Base-by-base conservation (phyloP, 768 basidiomycete species). In the Termitomyces titanicus region DNA sequence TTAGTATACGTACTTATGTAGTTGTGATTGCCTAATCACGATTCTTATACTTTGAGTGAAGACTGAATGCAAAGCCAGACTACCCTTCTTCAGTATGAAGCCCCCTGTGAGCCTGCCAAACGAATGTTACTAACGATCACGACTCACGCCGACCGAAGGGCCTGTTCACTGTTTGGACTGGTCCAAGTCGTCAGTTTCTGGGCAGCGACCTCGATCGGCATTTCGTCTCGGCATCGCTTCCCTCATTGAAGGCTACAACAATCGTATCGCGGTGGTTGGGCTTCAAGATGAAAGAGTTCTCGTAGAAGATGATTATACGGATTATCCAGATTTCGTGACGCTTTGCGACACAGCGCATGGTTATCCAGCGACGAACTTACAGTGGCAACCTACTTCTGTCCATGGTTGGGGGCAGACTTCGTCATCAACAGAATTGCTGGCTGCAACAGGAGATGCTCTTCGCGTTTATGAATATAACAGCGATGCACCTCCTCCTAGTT, bases 381-480 rank as follows among this genome's bases (percentile, higher is more conserved):
- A 89, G 64, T 98, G 94, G 91, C 94, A 97, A 61, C 97, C 97
- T 25, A 78, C 89, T 20, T 72, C 78, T 29, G 79, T 75, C 42
- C 81, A 83, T 66, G 68, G 76, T 40, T 91, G 91, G 89, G 76
- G 82, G 6, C 83, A 85, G 69, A 90, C 86, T 68, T 77, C 80
- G 4, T 71, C 78, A 8, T 72, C 74, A 46, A 79, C 89, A 45
- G 97, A 99, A 70, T 72, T 97, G 45, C 76, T 99, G 9, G 96
- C 96, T 11, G 96, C 94, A 6, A 96, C 94, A 0, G 93, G 92
- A 25, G 97, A 98, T 71, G 92, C 92, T 46, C 69, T 99, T 64
- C 79, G 94, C 61, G 82, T 99, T 49, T 98, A 90, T 83, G 95
- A 98, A 69, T 88, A 96, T 61, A 77, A 79, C 45, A 82, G 80